Evolutionary conservation across 2,329 filamentous ascomycete genomes (phyloP).

Genomic region (Diaporthe humulicola): DNA sequence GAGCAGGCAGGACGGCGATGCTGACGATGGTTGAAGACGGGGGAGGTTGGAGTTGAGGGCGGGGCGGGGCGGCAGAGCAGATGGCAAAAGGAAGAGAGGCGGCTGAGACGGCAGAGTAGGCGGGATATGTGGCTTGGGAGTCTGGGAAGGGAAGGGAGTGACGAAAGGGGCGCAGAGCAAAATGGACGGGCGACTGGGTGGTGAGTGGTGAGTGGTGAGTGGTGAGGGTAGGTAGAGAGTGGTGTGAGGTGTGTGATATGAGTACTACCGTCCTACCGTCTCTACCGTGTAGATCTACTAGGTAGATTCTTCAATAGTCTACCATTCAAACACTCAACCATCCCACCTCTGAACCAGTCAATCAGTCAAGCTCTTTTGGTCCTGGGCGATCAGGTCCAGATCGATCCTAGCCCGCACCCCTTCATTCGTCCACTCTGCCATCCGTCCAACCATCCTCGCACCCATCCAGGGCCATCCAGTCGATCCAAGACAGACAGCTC

Average conservation of each 20-base stretch:
- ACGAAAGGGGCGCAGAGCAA: constrained; percentile 20
- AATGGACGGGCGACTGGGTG: too few species aligned
- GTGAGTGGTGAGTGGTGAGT: not conserved
- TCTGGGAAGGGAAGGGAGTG: not conserved
- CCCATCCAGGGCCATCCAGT: not conserved
- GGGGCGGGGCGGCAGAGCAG: not conserved
- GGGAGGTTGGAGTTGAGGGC: not conserved
- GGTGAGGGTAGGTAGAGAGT: not conserved
- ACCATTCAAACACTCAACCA: not conserved
- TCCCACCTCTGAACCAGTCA: not conserved
- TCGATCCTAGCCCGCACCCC: not conserved
- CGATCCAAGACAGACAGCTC: not conserved
- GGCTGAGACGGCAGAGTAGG: constrained; percentile 2
- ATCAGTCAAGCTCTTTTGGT: not conserved
- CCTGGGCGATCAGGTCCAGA: constrained; percentile 11
- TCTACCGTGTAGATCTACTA: too few species aligned
- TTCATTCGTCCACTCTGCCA: not conserved
- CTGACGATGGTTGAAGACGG: not conserved
- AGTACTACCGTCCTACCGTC: not conserved
- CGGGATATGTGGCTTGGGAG: not conserved
- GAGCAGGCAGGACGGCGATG: not conserved
- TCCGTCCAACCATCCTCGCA: not conserved
- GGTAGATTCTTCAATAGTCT: not conserved
- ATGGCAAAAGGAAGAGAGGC: not conserved
- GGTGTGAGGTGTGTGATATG: not conserved